Evolutionary conservation across 140 eudicot species (phyloP).

Genomic region (Cichorium intybus): DNA sequence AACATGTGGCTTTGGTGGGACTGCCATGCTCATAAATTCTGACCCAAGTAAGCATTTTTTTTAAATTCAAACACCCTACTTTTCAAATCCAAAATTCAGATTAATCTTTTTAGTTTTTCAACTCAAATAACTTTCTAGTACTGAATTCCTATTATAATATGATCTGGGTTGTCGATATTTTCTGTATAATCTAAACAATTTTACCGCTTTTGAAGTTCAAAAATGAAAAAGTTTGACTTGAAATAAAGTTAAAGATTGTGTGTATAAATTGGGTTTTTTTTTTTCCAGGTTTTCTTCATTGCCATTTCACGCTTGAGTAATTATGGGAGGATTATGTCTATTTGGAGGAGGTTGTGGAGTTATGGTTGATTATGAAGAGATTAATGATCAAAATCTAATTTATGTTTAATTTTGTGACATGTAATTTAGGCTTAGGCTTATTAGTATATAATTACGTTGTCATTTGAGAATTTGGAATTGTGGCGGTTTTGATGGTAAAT

Average conservation of each 20-base stretch:
- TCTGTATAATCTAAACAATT: too few relatives aligned
- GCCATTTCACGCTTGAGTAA: slow-evolving; percentile 42
- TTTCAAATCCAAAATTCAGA: background rate
- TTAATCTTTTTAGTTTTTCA: background rate
- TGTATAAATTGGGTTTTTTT: background rate
- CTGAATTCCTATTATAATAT: background rate
- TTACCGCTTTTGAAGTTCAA: background rate
- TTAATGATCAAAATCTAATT: background rate
- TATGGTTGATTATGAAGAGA: slow-evolving; percentile 3
- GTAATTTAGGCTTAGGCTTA: background rate
- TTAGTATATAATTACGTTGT: background rate
- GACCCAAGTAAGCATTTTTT: slow-evolving; percentile 68
- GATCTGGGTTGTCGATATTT: background rate
- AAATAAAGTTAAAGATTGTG: slow-evolving; percentile 4
- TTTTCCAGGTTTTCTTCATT: slow-evolving; percentile 65
- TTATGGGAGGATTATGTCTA: background rate
- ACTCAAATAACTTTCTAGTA: background rate
- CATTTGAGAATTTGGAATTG: slow-evolving; percentile 13
- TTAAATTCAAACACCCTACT: background rate
- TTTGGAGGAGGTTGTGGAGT: background rate
- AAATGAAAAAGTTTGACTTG: slow-evolving; percentile 6
- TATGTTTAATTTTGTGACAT: background rate
- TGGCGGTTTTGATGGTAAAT: slow-evolving; percentile 18
- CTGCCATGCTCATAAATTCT: slow-evolving; percentile 50
- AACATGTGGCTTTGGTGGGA: slow-evolving; percentile 72